Evolutionary conservation across 148 eudicot species (phyloP), one percentile per base, ranked within the genome.

Genomic region (Vaccinium macrocarpon): DNA sequence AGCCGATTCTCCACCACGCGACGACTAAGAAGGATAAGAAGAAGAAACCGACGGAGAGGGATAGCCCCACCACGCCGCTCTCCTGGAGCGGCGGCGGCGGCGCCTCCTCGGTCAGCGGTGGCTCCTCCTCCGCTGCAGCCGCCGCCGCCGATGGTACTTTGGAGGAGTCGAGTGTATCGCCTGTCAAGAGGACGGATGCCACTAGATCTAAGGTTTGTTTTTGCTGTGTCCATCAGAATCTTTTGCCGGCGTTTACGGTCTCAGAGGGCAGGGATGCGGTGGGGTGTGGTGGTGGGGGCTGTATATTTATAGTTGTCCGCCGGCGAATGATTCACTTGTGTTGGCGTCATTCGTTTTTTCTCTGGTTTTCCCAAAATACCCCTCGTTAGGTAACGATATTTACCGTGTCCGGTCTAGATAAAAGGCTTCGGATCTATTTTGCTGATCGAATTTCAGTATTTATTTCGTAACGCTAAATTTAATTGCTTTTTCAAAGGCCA

Each of bases 1-100:
- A 15, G 38, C 75, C 84, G 29, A 82, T 55, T 62, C 19, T 72
- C 46, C 79, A 72, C 42, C 16, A 27, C 19, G 42, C 18, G 73
- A 1, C 32, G 23, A 11, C 61, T 1, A 13, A 18, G n/a, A 57
- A 13, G 18, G 25, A 66, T 18, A 15, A 66, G 12, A 62, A 48
- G 8, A 80, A 80, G 76, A 80, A 80, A 46, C 82, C 62, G 23
- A 46, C 87, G 6, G 66, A 85, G 29, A 79, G 93, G 35, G 89
- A 84, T 53, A 89, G 91, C 81, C 93, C 93, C 53, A 85, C 89
- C 71, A 91, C 93, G 25, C 93, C 93, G n/a, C 88, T 91, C 32
- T 91, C 91, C 18, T 89, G 91, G 91, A 87, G 84, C 81, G 86
- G 89, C 70, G 86, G 82, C 84, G 84, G 84, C 76, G 87, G 86